Conservation (phyloP, 345 rosid species). For the Dovyalis caffra region DNA sequence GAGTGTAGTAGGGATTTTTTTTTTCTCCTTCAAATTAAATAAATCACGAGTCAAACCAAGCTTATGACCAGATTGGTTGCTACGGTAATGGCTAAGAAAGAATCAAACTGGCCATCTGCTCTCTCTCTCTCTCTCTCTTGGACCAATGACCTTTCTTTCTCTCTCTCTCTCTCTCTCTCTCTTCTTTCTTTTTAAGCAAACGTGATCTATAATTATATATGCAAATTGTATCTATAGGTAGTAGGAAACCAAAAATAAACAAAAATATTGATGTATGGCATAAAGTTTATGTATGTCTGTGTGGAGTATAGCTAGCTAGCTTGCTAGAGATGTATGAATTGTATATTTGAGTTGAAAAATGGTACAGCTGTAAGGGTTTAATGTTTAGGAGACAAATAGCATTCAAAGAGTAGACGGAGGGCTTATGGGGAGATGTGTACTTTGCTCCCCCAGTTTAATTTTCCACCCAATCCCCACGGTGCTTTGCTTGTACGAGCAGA, state of each 20-base stretch:
- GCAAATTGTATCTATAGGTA: no score
- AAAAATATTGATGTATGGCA: no score
- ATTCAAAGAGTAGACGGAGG: constrained; percentile 31
- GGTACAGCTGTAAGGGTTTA: constrained; percentile 49
- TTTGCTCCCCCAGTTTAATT: constrained; percentile 3
- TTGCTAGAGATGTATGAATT: neutral
- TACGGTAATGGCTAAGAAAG: neutral
- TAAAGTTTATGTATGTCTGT: no score
- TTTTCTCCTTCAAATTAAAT: neutral
- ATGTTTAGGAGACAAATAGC: constrained; percentile 44
- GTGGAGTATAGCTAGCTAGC: no score
- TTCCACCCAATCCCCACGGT: constrained; percentile 35
- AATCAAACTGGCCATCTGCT: neutral
- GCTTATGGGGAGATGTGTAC: constrained; percentile 29
- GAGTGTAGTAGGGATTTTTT: neutral
- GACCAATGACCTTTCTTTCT: neutral
- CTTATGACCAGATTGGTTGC: constrained; percentile 14
- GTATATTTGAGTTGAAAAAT: neutral
- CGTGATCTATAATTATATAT: no score
- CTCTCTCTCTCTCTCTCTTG: neutral
- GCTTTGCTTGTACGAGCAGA: constrained; percentile 34
- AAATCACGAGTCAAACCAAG: constrained; percentile 28
- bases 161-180: no score
- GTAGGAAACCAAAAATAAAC: no score
- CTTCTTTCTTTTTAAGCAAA: no score